Evolutionary conservation across 495 filamentous ascomycete genomes (phyloP).

Genomic region (Daldinia vernicosa): DNA sequence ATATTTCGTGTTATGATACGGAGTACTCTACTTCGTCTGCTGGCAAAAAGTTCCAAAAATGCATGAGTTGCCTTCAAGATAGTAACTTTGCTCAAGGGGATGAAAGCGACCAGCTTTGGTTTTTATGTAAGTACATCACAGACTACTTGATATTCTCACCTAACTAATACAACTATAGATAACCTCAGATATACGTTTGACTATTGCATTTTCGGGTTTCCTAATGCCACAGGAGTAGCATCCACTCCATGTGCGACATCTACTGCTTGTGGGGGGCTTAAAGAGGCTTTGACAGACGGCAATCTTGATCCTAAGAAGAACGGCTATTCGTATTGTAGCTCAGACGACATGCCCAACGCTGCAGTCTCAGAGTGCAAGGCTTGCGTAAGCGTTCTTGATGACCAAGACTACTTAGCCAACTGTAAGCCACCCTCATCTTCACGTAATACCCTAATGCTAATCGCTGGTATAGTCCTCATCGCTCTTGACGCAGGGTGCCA

Average conservation of each 20-base stretch:
- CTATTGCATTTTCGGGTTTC: slow-evolving; percentile 57
- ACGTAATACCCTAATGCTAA: slow-evolving; percentile 27
- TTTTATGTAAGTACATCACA: slow-evolving; percentile 55
- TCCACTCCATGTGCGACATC: slow-evolving; percentile 55
- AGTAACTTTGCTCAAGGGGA: slow-evolving; percentile 54
- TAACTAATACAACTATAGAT: slow-evolving; percentile 50
- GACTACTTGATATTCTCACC: slow-evolving; percentile 2
- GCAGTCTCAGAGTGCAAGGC: slow-evolving; percentile 47
- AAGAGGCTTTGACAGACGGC: slow-evolving; percentile 45
- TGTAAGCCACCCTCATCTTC: slow-evolving; percentile 37
- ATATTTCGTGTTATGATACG: slow-evolving; percentile 58
- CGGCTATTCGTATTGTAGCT: slow-evolving; percentile 53
- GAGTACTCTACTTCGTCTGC: slow-evolving; percentile 45
- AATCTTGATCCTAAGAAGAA: slow-evolving; percentile 45
- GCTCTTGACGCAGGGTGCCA: slow-evolving; percentile 60
- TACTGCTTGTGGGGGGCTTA: slow-evolving; percentile 52
- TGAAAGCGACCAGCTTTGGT: slow-evolving; percentile 62
- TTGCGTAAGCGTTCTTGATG: slow-evolving; percentile 52
- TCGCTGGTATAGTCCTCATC: slow-evolving; percentile 47
- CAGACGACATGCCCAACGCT: slow-evolving; percentile 38
- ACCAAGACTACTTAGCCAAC: slow-evolving; percentile 52
- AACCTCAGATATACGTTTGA: slow-evolving; percentile 57
- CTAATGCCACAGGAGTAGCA: slow-evolving; percentile 51
- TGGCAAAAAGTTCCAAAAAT: slow-evolving; percentile 58
- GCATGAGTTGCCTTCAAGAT: slow-evolving; percentile 61